phyloP scores from a whole-genome alignment of 495 filamentous ascomycete species.

The Trichoderma virens region DNA sequence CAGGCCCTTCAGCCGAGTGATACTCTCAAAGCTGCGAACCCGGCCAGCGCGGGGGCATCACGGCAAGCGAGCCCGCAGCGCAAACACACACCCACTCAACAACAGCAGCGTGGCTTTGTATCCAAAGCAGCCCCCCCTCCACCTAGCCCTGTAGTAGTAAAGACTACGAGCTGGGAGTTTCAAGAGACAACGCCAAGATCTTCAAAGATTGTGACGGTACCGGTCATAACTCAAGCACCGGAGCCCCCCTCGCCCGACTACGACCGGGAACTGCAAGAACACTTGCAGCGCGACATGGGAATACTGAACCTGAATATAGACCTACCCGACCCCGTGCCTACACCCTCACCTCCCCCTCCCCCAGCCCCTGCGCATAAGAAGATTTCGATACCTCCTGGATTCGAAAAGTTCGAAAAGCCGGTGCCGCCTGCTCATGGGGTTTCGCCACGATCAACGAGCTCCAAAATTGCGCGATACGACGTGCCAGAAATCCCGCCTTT shows the following conservation, averaged over 20 bases:
- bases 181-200: slow-evolving; percentile 36
- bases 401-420: slow-evolving; percentile 5
- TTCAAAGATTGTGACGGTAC: background rate
- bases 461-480: slow-evolving; percentile 30
- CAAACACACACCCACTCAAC: slow-evolving; percentile 36
- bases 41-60: slow-evolving; percentile 21
- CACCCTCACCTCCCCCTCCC: background rate
- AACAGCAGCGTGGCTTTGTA: background rate
- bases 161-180: slow-evolving; percentile 20
- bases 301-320: slow-evolving; percentile 32
- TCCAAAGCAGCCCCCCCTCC: slow-evolving; percentile 17
- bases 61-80: slow-evolving; percentile 52
- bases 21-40: slow-evolving; percentile 32
- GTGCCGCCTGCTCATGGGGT: slow-evolving; percentile 6
- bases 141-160: slow-evolving; percentile 52
- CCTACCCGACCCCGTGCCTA: background rate
- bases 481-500: slow-evolving; percentile 49
- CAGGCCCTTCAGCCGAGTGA: slow-evolving; percentile 25
- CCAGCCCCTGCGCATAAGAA: background rate
- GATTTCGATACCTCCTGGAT: background rate
- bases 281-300: slow-evolving; percentile 52
- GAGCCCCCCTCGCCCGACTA: slow-evolving; percentile 46
- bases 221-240: slow-evolving; percentile 11
- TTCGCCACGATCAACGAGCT: slow-evolving; percentile 17
- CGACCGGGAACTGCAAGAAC: slow-evolving; percentile 50